Conservation (phyloP, 768 basidiomycete genomes). For the Terana coerulea region DNA sequence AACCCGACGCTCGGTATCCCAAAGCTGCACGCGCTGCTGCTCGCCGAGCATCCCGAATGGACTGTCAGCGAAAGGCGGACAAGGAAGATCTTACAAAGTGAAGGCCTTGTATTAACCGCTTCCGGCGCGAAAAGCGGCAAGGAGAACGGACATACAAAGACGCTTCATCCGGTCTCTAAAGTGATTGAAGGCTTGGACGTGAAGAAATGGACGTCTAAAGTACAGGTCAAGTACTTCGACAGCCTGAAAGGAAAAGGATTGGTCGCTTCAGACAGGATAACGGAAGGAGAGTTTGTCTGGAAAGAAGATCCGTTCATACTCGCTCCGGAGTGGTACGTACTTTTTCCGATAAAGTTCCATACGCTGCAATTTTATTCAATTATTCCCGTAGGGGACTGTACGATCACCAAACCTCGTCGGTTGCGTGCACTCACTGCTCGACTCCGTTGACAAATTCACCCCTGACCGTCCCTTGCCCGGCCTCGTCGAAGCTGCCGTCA, state of each 20-base stretch:
- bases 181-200: constrained; percentile 64
- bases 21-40: constrained; percentile 66
- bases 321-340: constrained; percentile 75
- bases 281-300: constrained; percentile 75
- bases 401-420: constrained; percentile 55
- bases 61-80: constrained; percentile 81
- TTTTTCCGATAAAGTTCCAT: neutral
- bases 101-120: constrained; percentile 40
- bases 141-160: constrained; percentile 8
- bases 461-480: constrained; percentile 50
- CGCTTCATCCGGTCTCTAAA: constrained; percentile 55
- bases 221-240: constrained; percentile 65
- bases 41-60: constrained; percentile 62
- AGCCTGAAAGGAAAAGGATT: constrained; percentile 79
- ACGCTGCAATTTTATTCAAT: neutral
- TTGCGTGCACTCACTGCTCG: constrained; percentile 72
- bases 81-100: constrained; percentile 62
- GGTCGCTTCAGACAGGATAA: constrained; percentile 63
- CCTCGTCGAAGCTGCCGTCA: constrained; percentile 30
- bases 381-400: constrained; percentile 64
- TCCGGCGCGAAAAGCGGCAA: constrained; percentile 15
- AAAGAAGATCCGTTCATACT: constrained; percentile 79
- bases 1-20: constrained; percentile 66
- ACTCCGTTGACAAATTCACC: constrained; percentile 48
- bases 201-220: constrained; percentile 55